Base-by-base conservation (phyloP, 73 alveolate species). In the Breviolum minutum region DNA sequence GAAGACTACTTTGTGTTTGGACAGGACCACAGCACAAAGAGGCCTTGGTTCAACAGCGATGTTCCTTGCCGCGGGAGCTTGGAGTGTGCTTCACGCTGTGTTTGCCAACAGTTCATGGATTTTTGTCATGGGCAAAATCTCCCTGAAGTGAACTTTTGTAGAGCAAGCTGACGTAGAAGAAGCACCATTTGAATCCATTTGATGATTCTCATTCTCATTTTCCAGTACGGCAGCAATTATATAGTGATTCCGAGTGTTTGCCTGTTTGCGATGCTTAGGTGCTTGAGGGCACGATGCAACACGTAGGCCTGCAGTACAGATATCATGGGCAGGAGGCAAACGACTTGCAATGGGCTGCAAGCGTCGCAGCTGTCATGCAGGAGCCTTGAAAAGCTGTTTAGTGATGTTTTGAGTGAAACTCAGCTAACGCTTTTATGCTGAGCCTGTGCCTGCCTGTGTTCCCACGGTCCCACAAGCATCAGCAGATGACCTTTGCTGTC, bases 41-140 rank as follows among this genome's bases (percentile, higher is more conserved):
- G 90, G 97, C 97, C 88, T 26, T 92, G 97, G 97, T 90, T 90
- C 96, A 90, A 90, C 96, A 71, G 87, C 74, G 96, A 90, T 29
- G 96, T 70, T 62, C 87, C 73, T 29, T 27, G 87, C 24, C 73
- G 11, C 13, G 74, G 9, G 74, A n/a, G n/a, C n/a, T 8, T 6
- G 48, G 30, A 79, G 30, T 14, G 8, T 32, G 66, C 8, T 40
- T 40, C 54, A 40, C 54, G 0, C 54, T 40, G 54, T 40, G 54
- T 3, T 40, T 40, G 54, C 54, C 54, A n/a, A n/a, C n/a, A n/a
- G n/a, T n/a, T n/a, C n/a, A 40, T 40, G 54, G 54, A 40, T 40
- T 40, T 40, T 40, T 40, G 54, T 40, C 54, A 40, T 40, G 54
- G 54, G 54, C 54, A 40, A 40, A 40, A 40, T 40, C 54, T 40